A percentile compares a stretch with the other conserved stretches of the same genome.
These are phyloP conservation scores for Erodium moschatum DNA, from an alignment of 441 rosid genomes.

Conservation along the genomic window DNA sequence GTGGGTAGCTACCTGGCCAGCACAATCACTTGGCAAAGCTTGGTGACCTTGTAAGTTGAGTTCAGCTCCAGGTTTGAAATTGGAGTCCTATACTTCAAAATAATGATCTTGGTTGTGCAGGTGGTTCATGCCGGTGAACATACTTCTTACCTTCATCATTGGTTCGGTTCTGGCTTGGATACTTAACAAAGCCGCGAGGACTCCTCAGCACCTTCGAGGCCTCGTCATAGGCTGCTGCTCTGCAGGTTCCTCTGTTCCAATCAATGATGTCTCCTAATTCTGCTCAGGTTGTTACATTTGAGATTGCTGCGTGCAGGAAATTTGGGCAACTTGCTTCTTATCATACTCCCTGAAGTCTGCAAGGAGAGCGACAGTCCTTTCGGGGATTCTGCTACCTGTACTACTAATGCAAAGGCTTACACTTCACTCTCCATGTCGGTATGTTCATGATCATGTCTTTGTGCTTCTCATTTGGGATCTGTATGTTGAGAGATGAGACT, in stretches of 20 bases:
- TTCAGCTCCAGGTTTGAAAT: no score
- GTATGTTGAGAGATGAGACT: no score
- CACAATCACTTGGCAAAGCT: slow-evolving; percentile 26
- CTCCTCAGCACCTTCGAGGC: slow-evolving; percentile 32
- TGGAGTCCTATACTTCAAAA: no score
- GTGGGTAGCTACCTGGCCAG: slow-evolving; percentile 22
- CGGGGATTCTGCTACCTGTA: slow-evolving; percentile 29
- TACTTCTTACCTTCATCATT: slow-evolving; percentile 26
- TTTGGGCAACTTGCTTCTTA: slow-evolving; percentile 31
- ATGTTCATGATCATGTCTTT: neutral
- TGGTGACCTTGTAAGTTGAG: slow-evolving; percentile 21
- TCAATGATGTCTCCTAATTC: neutral
- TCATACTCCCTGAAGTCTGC: slow-evolving; percentile 35
- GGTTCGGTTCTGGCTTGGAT: slow-evolving; percentile 36
- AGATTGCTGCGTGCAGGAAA: slow-evolving; percentile 23
- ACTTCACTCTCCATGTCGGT: slow-evolving; percentile 37
- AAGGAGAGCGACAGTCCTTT: slow-evolving; percentile 32
- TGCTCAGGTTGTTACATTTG: no score
- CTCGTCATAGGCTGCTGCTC: slow-evolving; percentile 35
- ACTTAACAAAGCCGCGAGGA: slow-evolving; percentile 27
- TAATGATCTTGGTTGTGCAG: slow-evolving; percentile 14
- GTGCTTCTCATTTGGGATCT: no score
- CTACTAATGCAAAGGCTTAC: slow-evolving; percentile 25
- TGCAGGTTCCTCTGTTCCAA: slow-evolving; percentile 19
- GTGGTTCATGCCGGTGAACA: slow-evolving; percentile 43